Evolutionary conservation across 2,329 filamentous ascomycete genomes (phyloP).

Genomic region (Colletotrichum sp.): DNA sequence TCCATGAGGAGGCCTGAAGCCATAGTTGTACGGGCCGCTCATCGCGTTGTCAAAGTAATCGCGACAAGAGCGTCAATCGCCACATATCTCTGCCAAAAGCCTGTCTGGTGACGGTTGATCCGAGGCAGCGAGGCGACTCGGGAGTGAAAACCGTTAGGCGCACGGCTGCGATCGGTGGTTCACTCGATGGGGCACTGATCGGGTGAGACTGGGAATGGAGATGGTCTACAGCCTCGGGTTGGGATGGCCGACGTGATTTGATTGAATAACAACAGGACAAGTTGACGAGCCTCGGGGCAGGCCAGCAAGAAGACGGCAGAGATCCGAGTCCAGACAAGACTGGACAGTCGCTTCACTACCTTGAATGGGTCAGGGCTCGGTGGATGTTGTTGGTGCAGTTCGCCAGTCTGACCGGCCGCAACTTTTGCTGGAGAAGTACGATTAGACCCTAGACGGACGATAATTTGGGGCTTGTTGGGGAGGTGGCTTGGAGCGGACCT

Average conservation of each 20-base stretch:
- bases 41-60: constrained; percentile 9
- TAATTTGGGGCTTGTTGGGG: constrained; percentile 21
- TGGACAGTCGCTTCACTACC: neutral
- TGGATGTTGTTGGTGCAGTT: neutral
- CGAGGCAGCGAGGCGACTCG: neutral
- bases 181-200: neutral
- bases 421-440: constrained; percentile 6
- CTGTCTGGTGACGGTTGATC: neutral
- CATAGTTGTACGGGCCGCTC: constrained; percentile 18
- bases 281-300: neutral
- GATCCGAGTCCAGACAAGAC: neutral
- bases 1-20: constrained; percentile 11
- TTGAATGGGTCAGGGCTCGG: neutral
- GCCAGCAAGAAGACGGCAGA: neutral
- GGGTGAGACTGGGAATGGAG: neutral
- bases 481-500: constrained; percentile 8
- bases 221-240: neutral
- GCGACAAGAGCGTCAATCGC: neutral
- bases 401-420: neutral
- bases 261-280: neutral
- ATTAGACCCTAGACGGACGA: constrained; percentile 12
- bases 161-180: neutral
- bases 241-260: neutral
- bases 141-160: neutral
- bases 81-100: constrained; percentile 1